These are phyloP conservation scores for Plasmodium ovale DNA, from an alignment of 169 alveolate species.

Conservation along the genomic window DNA sequence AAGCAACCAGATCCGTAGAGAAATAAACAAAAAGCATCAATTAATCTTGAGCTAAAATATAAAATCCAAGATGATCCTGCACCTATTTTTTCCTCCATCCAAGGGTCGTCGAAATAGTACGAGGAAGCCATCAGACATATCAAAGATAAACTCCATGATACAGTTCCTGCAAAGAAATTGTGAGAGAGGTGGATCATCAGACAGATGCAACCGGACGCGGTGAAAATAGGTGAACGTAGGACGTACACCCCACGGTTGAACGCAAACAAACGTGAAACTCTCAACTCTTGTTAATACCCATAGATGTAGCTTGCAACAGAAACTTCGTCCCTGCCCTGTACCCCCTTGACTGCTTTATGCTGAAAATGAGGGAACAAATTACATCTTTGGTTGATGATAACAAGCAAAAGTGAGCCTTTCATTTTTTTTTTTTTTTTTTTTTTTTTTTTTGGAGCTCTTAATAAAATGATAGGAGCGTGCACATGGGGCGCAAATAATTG, in stretches of 20 bases:
- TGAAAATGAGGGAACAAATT: slow-evolving; percentile 19
- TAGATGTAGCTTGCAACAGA: slow-evolving; percentile 89
- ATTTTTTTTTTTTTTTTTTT: no score
- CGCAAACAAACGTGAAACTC: no score
- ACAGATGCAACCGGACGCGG: no score
- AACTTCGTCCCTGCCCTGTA: slow-evolving; percentile 91
- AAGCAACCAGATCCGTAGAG: slow-evolving; percentile 90
- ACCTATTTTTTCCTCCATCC: slow-evolving; percentile 90
- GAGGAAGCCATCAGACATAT: slow-evolving; percentile 88
- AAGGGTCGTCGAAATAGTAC: slow-evolving; percentile 89
- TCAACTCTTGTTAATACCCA: slow-evolving; percentile 80
- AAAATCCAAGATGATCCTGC: slow-evolving; percentile 90
- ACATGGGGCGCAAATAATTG: no score
- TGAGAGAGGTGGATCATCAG: neutral
- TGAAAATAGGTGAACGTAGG: no score
- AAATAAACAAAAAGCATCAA: slow-evolving; percentile 88
- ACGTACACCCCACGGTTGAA: neutral
- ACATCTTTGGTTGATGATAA: neutral
- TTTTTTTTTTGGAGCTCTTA: no score
- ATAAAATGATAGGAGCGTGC: no score
- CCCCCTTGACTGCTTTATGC: slow-evolving; percentile 92
- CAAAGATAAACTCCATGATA: slow-evolving; percentile 87
- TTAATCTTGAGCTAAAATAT: slow-evolving; percentile 87
- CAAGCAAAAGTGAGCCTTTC: neutral
- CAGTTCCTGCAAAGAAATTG: slow-evolving; percentile 76